Evolutionary conservation across 176 grass and related monocot species (phyloP), one percentile per base, ranked within the genome.

Genomic region (Aegilops sharonensis): DNA sequence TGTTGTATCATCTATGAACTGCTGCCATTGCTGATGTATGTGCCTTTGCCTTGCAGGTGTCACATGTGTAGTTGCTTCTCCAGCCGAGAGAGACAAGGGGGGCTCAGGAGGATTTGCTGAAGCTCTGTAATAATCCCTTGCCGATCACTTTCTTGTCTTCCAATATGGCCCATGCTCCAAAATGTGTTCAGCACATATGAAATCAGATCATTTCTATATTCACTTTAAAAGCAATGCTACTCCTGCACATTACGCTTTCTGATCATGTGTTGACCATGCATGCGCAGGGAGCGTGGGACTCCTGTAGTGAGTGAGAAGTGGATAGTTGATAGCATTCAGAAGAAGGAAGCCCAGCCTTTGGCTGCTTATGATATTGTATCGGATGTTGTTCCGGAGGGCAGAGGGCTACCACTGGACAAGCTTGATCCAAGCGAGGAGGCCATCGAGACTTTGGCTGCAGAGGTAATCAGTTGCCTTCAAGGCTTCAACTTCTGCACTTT

Each of bases 271-370:
- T 79, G 4, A 47, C 60, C 72, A 0, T 81, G 20, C 50, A 40
- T 90, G 78, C 30, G 48, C 81, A 98, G 95, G 91, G 96, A 94
- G 70, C 87, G 69, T 76, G 81, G 83, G 50, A 91, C 92, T 60
- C 91, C 93, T 65, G 20, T 95, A 77, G 96, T 98, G 64, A 92
- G 91, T 15, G 96, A 98, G 81, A 79, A 89, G 8, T 98, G 95
- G 95, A 85, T 98, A 78, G n/a, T 91, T n/a, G 95, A 98, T 78
- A 95, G 89, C 71, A 91, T 95, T 5, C 72, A 94, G 67, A 92
- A 94, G 60, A 80, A 88, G 24, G 78, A 94, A 83, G 81, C 35
- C 13, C 93, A 89, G 64, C 86, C 90, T 25, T 86, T 98, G 69
- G 91, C 87, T 57, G 88, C 82, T 52, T 98, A 98, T 85, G 96